Percentiles rank a stretch among this genome's conserved stretches.
Evolutionary conservation across 495 filamentous ascomycete species (phyloP).

Genomic region (Beverwykella pulmonaria): DNA sequence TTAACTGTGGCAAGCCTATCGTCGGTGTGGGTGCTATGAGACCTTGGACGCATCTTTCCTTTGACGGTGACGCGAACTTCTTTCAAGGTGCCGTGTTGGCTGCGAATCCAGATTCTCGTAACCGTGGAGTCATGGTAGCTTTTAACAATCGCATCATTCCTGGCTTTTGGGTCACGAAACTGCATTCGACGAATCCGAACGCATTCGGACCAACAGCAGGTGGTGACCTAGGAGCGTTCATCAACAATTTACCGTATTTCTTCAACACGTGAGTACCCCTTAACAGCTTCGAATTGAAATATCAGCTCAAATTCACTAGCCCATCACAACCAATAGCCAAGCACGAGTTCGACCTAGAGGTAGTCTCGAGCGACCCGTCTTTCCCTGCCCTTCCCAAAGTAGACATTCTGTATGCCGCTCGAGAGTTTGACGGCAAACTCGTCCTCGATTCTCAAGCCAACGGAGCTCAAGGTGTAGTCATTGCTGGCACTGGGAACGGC

Average conservation of each 20-base stretch:
- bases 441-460: slow-evolving; percentile 22
- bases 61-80: slow-evolving; percentile 30
- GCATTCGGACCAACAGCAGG: slow-evolving; percentile 7
- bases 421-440: slow-evolving; percentile 24
- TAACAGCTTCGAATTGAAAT: background rate
- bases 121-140: slow-evolving; percentile 25
- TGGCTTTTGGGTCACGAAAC: slow-evolving; percentile 25
- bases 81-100: slow-evolving; percentile 23
- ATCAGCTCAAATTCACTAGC: slow-evolving; percentile 1
- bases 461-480: slow-evolving; percentile 20
- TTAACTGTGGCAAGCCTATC: slow-evolving; percentile 28
- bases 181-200: slow-evolving; percentile 22
- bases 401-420: slow-evolving; percentile 29
- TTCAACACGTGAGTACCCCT: slow-evolving; percentile 17
- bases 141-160: slow-evolving; percentile 25
- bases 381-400: slow-evolving; percentile 28
- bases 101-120: slow-evolving; percentile 9
- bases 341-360: slow-evolving; percentile 5
- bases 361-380: slow-evolving; percentile 13
- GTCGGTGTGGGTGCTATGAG: slow-evolving; percentile 25
- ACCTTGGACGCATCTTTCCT: slow-evolving; percentile 21
- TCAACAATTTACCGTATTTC: slow-evolving; percentile 19
- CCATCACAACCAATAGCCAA: slow-evolving; percentile 17
- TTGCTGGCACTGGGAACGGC: slow-evolving; percentile 29
- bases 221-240: slow-evolving; percentile 17